Evolutionary conservation across 495 filamentous ascomycete genomes (phyloP).

Genomic region (Glarea lozoyensis): DNA sequence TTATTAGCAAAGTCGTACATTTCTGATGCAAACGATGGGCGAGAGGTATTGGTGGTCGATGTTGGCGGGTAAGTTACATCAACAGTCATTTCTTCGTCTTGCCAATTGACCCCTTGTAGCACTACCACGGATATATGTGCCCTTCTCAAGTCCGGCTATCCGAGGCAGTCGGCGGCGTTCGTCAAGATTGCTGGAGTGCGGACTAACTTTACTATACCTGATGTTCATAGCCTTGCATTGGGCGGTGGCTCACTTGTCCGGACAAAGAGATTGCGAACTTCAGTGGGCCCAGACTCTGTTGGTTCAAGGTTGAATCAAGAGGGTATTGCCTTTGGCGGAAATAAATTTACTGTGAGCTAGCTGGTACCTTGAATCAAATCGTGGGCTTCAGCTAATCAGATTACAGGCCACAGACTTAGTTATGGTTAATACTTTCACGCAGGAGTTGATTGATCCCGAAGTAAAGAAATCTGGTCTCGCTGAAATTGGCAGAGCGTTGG

Average conservation of each 20-base stretch:
- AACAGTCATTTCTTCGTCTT: too few species aligned
- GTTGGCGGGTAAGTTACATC: conserved; percentile 34
- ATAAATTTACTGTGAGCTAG: conserved; percentile 38
- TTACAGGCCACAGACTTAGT: conserved; percentile 18
- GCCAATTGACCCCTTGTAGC: conserved; percentile 24
- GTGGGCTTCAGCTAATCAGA: neutral
- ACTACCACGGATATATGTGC: conserved; percentile 48
- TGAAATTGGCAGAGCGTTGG: conserved; percentile 28
- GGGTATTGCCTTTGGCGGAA: conserved; percentile 40
- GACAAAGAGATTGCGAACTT: conserved; percentile 15
- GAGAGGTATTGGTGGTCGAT: conserved; percentile 35
- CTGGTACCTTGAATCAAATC: neutral
- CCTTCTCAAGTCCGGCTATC: conserved; percentile 43
- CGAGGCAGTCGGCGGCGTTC: conserved; percentile 44
- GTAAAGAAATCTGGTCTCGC: conserved; percentile 15
- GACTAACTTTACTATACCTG: conserved; percentile 44
- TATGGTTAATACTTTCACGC: too few species aligned
- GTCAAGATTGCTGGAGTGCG: conserved; percentile 41
- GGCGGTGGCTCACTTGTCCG: conserved; percentile 44
- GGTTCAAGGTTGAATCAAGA: conserved; percentile 30
- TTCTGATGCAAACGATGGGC: conserved; percentile 20
- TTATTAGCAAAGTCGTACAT: conserved; percentile 26
- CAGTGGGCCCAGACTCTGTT: conserved; percentile 37
- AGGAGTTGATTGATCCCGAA: neutral
- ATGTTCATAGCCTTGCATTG: conserved; percentile 42